Percentiles rank a stretch among this genome's conserved stretches.
These are phyloP conservation scores for Xylariaceae sp. DNA, from an alignment of 2,329 filamentous ascomycete species.

Conservation along the genomic window DNA sequence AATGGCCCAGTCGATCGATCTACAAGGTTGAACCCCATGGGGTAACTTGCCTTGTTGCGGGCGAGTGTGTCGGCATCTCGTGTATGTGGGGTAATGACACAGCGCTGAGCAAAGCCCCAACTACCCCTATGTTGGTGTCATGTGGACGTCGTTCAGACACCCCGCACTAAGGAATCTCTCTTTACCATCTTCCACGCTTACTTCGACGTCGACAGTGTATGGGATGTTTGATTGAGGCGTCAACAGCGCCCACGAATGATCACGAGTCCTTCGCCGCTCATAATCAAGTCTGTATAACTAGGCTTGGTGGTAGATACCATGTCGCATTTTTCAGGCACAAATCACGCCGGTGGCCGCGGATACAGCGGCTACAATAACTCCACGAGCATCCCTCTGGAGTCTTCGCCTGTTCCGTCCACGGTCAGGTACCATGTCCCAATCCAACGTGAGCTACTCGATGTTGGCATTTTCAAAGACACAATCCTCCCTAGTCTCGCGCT, in stretches of 20 bases:
- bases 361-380: not conserved
- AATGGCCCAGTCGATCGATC: too few relatives aligned
- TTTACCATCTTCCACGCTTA: not conserved
- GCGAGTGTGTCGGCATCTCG: too few relatives aligned
- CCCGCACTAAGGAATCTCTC: constrained; percentile 6
- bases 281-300: too few relatives aligned
- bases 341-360: not conserved
- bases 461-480: constrained; percentile 17
- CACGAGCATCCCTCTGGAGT: not conserved
- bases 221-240: not conserved
- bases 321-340: constrained; percentile 3
- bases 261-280: too few relatives aligned
- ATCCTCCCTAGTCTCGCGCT: constrained; percentile 13
- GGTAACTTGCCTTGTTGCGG: not conserved
- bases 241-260: too few relatives aligned
- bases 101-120: not conserved
- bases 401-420: constrained; percentile 13
- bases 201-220: not conserved
- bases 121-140: not conserved
- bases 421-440: constrained; percentile 9
- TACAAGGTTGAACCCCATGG: not conserved
- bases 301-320: not conserved
- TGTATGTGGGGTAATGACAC: not conserved
- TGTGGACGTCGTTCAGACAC: constrained; percentile 1
- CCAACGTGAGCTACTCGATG: constrained; percentile 12